Conservation (phyloP, 768 basidiomycete species). For the Leccinellum rugosiceps region DNA sequence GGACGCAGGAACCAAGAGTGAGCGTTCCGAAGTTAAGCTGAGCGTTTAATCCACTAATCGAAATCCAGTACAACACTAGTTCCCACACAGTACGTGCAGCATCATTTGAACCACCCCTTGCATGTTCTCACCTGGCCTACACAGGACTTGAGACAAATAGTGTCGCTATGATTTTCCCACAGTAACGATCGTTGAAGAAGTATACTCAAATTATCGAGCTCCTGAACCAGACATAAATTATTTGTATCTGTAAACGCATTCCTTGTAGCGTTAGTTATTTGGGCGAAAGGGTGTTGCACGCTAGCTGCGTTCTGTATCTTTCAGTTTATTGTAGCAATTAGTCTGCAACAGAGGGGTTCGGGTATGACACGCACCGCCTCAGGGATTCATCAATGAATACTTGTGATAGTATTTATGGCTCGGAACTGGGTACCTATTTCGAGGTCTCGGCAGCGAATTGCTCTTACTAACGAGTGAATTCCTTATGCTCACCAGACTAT, state of each 20-base stretch:
- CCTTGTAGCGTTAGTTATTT: not conserved
- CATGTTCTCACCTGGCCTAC: slow-evolving; percentile 26
- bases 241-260: not conserved
- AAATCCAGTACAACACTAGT: slow-evolving; percentile 11
- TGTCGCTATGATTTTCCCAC: not conserved
- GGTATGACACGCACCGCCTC: not conserved
- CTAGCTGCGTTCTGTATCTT: not conserved
- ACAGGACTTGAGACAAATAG: slow-evolving; percentile 14
- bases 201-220: not conserved
- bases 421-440: not conserved
- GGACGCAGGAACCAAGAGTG: slow-evolving; percentile 22
- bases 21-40: slow-evolving; percentile 9
- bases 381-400: not conserved
- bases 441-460: not conserved
- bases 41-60: not conserved
- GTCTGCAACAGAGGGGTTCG: not conserved
- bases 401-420: not conserved
- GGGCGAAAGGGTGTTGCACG: not conserved
- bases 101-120: slow-evolving; percentile 21
- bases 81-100: slow-evolving; percentile 6
- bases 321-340: not conserved
- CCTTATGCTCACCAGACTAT: not conserved
- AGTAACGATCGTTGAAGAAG: not conserved
- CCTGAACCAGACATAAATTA: not conserved
- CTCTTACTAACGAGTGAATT: not conserved